Conservation (phyloP, 768 basidiomycete genomes). For the Infundibulicybe gibba region DNA sequence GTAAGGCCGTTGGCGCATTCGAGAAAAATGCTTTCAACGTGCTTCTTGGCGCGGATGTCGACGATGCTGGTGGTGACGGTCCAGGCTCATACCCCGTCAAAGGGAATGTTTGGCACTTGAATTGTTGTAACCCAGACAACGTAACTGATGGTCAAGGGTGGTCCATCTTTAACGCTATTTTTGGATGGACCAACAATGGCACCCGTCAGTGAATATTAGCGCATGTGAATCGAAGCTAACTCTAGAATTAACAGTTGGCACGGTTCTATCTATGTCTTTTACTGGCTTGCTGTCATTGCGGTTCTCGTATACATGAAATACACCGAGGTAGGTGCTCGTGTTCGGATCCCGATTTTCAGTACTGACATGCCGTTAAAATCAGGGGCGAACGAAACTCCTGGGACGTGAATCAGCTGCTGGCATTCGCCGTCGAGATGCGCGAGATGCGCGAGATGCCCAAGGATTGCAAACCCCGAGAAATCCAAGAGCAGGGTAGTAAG, state of each 20-base stretch:
- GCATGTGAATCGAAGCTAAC: no score
- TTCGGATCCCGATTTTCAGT: neutral
- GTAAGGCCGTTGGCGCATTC: constrained; percentile 71
- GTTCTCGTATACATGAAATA: constrained; percentile 67
- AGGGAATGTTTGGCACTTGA: constrained; percentile 85
- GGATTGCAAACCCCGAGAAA: no score
- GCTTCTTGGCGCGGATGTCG: constrained; percentile 71
- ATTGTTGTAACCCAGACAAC: constrained; percentile 73
- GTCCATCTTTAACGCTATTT: constrained; percentile 80
- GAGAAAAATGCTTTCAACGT: constrained; percentile 62
- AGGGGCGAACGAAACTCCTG: constrained; percentile 66
- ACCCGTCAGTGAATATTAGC: constrained; percentile 39
- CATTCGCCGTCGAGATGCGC: constrained; percentile 21
- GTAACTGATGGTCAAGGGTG: constrained; percentile 54
- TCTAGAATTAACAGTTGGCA: constrained; percentile 45
- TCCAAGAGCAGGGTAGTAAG: no score
- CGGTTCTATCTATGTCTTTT: constrained; percentile 88
- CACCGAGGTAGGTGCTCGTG: constrained; percentile 36
- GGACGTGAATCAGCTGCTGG: constrained; percentile 54
- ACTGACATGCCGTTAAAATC: no score
- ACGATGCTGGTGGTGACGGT: constrained; percentile 65
- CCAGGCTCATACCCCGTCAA: constrained; percentile 82
- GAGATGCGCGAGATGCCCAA: constrained; percentile 6
- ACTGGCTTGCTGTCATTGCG: constrained; percentile 83
- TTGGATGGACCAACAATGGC: constrained; percentile 88